Evolutionary conservation across 2,329 filamentous ascomycete genomes (phyloP).

Genomic region (Ramularia endophylla): DNA sequence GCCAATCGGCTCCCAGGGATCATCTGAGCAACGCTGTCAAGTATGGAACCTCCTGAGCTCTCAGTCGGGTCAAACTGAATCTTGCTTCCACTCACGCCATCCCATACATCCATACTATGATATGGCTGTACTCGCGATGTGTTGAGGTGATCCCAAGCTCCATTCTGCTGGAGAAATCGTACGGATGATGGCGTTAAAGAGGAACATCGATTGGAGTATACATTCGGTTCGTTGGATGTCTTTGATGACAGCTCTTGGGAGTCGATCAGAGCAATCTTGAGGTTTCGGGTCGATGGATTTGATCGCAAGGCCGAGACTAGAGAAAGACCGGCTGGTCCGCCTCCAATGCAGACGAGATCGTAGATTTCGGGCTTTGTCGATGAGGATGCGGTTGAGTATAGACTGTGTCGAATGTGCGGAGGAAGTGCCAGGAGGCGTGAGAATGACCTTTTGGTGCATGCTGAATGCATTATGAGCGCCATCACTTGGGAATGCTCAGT

Average conservation of each 20-base stretch:
- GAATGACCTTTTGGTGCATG: conserved; percentile 7
- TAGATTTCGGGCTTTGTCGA: conserved; percentile 61
- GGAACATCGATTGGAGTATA: conserved; percentile 91
- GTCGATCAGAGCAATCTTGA: conserved; percentile 86
- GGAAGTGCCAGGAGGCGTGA: conserved; percentile 23
- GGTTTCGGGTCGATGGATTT: conserved; percentile 50
- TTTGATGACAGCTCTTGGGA: conserved; percentile 71
- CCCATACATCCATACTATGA: conserved; percentile 98
- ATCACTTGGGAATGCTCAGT: conserved; percentile 6
- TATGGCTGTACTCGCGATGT: conserved; percentile 74
- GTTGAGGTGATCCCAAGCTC: conserved; percentile 76
- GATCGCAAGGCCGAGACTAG: conserved; percentile 33
- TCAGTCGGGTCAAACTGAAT: conserved; percentile 63
- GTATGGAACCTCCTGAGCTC: conserved; percentile 14
- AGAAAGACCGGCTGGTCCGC: conserved; percentile 20
- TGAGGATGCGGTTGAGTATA: conserved; percentile 20
- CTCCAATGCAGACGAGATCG: conserved; percentile 22
- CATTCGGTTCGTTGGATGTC: conserved; percentile 60
- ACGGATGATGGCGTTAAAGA: conserved; percentile 86
- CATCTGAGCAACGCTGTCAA: conserved; percentile 24
- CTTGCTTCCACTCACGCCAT: conserved; percentile 78
- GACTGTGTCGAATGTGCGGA: conserved; percentile 21
- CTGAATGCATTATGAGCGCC: conserved; percentile 6
- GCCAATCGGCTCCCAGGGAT: conserved; percentile 25
- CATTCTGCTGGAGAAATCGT: conserved; percentile 71